These are phyloP conservation scores for Hypsizygus marmoreus DNA, from an alignment of 768 basidiomycete species.

Conservation along the genomic window DNA sequence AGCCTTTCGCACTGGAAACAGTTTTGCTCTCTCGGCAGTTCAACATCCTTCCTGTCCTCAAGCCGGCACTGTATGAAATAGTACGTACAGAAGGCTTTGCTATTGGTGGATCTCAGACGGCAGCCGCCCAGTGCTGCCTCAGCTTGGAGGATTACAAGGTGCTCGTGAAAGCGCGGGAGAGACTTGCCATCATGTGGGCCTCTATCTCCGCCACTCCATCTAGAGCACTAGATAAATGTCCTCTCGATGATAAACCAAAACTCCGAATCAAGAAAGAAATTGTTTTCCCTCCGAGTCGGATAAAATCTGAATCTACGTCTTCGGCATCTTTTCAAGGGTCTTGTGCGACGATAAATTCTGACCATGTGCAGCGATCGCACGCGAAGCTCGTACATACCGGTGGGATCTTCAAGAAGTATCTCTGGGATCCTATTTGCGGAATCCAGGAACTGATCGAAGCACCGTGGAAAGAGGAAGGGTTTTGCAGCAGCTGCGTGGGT, in stretches of 20 bases:
- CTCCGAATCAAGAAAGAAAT: background rate
- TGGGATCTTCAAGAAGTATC: conserved; percentile 27
- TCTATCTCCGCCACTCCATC: background rate
- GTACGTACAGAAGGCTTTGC: background rate
- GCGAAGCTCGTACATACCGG: conserved; percentile 19
- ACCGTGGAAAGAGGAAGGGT: conserved; percentile 28
- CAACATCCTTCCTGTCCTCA: conserved; percentile 24
- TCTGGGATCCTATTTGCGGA: conserved; percentile 37
- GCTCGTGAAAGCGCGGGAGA: conserved; percentile 15
- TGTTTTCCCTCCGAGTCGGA: background rate
- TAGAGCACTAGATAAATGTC: background rate
- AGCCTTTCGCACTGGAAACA: conserved; percentile 28
- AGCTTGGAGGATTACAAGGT: conserved; percentile 3
- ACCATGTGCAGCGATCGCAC: too few species aligned
- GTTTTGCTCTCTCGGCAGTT: conserved; percentile 31
- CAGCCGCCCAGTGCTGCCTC: background rate
- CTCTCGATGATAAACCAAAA: background rate
- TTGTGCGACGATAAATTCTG: too few species aligned
- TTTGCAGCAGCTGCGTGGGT: conserved; percentile 38
- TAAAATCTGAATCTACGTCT: background rate
- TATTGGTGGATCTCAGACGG: background rate
- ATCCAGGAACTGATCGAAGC: conserved; percentile 30
- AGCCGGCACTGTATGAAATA: conserved; percentile 10
- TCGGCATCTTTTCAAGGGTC: too few species aligned
- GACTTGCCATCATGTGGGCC: conserved; percentile 12